These are phyloP conservation scores for Acacia acuminata DNA, from an alignment of 306 rosid species.

Conservation along the genomic window DNA sequence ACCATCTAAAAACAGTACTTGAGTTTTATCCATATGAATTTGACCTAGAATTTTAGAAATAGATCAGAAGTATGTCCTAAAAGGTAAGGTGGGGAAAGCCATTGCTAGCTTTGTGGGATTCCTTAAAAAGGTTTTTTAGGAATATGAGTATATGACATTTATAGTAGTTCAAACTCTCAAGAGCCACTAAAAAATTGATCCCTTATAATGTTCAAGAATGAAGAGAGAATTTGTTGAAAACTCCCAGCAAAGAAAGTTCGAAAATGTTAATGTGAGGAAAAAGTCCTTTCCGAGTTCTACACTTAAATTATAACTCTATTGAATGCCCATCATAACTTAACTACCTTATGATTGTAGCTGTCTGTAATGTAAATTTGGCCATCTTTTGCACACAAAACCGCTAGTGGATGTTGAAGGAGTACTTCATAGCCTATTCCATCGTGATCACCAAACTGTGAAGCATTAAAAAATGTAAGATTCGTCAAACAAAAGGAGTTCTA, in stretches of 20 bases:
- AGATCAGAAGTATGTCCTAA: constrained; percentile 14
- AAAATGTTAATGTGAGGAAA: constrained; percentile 10
- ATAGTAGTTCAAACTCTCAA: constrained; percentile 24
- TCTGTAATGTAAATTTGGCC: constrained; percentile 54
- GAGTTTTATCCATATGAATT: neutral
- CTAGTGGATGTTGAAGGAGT: constrained; percentile 87
- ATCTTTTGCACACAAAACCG: neutral
- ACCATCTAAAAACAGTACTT: neutral
- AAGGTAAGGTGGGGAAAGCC: neutral
- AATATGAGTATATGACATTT: constrained; percentile 23
- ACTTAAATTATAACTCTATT: constrained; percentile 11
- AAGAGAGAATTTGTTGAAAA: constrained; percentile 19
- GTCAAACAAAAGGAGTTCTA: constrained; percentile 25
- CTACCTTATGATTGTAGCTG: constrained; percentile 98
- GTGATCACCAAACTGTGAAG: constrained; percentile 87
- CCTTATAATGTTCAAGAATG: constrained; percentile 25
- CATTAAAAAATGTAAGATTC: constrained; percentile 30
- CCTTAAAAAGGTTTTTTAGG: constrained; percentile 7
- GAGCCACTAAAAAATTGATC: constrained; percentile 14
- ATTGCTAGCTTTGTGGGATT: constrained; percentile 6
- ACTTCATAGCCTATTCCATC: constrained; percentile 89
- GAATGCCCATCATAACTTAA: constrained; percentile 2
- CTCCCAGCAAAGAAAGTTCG: constrained; percentile 16
- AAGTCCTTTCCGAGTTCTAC: neutral
- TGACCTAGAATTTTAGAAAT: constrained; percentile 3